Evolutionary conservation across 257 asterid species (phyloP).

Genomic region (Verbascum thapsus): DNA sequence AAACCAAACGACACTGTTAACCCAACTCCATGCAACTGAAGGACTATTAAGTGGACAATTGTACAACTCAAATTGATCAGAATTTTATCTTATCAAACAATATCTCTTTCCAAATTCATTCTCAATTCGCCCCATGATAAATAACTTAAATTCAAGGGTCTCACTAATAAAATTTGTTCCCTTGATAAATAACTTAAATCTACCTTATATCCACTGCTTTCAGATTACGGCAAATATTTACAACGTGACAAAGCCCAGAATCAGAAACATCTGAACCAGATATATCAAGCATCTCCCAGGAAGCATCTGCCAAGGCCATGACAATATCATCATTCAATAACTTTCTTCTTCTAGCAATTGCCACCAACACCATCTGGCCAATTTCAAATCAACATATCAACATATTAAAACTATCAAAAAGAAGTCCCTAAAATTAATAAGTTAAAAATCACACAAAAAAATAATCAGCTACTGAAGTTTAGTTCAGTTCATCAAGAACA

Average conservation of each 20-base stretch:
- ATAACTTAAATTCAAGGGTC: too few species aligned
- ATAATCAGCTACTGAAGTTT: too few species aligned
- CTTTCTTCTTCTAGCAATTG: conserved; percentile 89
- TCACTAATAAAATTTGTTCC: too few species aligned
- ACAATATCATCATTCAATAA: conserved; percentile 67
- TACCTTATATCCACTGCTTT: conserved; percentile 89
- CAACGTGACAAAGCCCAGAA: conserved; percentile 60
- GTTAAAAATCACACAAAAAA: too few species aligned
- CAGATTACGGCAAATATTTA: conserved; percentile 53
- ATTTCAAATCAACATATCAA: neutral
- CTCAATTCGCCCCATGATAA: neutral
- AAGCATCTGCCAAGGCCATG: conserved; percentile 72
- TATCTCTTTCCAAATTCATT: neutral
- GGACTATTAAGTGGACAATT: neutral
- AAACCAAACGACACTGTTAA: neutral
- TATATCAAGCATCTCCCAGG: conserved; percentile 77
- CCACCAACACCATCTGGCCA: conserved; percentile 69
- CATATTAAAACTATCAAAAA: neutral
- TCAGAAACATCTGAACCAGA: conserved; percentile 85
- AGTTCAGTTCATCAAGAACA: conserved; percentile 13
- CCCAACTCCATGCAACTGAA: conserved; percentile 3
- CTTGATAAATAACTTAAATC: too few species aligned
- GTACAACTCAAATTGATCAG: conserved; percentile 17
- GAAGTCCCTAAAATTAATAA: neutral
- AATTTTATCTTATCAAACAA: neutral